These are phyloP conservation scores for Noccaea bulbosa DNA, from an alignment of 345 rosid genomes.

Conservation along the genomic window DNA sequence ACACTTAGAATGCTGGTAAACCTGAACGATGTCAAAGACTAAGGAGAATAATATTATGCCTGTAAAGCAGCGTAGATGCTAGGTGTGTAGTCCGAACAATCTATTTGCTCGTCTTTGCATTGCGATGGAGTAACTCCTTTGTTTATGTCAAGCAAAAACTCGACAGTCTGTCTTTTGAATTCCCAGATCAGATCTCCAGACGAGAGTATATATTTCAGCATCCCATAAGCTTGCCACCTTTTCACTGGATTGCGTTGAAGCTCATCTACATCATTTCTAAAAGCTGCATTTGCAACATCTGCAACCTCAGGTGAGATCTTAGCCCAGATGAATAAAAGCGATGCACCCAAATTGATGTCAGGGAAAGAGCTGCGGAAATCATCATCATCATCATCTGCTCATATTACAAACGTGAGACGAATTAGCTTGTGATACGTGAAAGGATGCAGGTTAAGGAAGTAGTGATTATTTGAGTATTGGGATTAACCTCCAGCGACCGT, in stretches of 20 bases:
- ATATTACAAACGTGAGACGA: conserved; percentile 22
- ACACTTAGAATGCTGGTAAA: conserved; percentile 18
- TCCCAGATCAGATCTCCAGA: conserved; percentile 65
- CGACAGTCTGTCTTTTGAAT: conserved; percentile 64
- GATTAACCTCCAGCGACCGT: conserved; percentile 56
- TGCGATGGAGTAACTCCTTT: conserved; percentile 48
- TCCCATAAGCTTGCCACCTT: conserved; percentile 84
- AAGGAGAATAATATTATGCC: conserved; percentile 50
- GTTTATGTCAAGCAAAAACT: conserved; percentile 66
- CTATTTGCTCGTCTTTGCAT: conserved; percentile 46
- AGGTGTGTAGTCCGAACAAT: conserved; percentile 60
- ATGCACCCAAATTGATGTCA: conserved; percentile 71
- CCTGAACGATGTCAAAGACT: conserved; percentile 22
- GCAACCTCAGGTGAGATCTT: conserved; percentile 54
- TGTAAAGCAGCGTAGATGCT: conserved; percentile 67
- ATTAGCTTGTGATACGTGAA: conserved; percentile 11
- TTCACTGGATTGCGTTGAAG: conserved; percentile 59
- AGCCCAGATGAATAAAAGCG: conserved; percentile 71
- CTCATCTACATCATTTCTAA: conserved; percentile 52
- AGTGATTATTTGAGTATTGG: conserved; percentile 10
- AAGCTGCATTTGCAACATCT: conserved; percentile 53
- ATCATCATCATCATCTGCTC: conserved; percentile 68
- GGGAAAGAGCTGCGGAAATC: conserved; percentile 49
- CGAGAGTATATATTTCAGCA: conserved; percentile 67
- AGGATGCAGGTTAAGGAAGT: conserved; percentile 20